Evolutionary conservation across 768 basidiomycete species (phyloP), one percentile per base, ranked within the genome.

Genomic region (Cystofilobasidium bisporidii): DNA sequence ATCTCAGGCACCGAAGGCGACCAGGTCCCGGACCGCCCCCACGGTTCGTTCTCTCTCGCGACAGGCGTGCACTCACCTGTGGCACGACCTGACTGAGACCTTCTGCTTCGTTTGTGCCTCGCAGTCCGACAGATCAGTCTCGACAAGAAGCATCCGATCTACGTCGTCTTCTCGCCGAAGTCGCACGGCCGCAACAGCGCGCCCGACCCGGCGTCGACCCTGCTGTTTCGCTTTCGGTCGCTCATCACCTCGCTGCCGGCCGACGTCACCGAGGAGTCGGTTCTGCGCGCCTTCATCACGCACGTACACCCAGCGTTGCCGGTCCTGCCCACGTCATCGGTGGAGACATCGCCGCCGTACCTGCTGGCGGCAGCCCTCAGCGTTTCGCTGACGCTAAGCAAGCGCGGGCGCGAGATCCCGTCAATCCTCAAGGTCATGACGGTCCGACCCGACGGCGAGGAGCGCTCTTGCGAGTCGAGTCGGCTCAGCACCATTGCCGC

Each of bases 241-340:
- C 64, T 71, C 47, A 61, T 71, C 36, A 45, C 58, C 11, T 62
- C 70, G 56, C 69, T 64, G 15, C 65, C 71, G 8, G 30, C 30
- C 36, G 17, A 61, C 48, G n/a, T n/a, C n/a, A n/a, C 65, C 63
- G 71, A 72, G 62, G 12, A 58, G 17, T 28, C 61, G 26, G 66
- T 72, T 10, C 50, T 65, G 4, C 20, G n/a, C 8, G 33, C 50
- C 6, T 72, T 70, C 48, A 62, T 61, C 43, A 53, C 47, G 18
- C 65, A 64, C n/a, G 66, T 72, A 20, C 71, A 72, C 33, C 66
- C 69, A 11, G 71, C 71, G 2, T 45, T 63, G 24, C 66, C 71
- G 22, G 65, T 72, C 41, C 63, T 72, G 22, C 71, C 71, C 26
- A 67, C 61, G 38, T 66, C 66, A 12, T 48, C 36, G 22, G 59